A percentile compares a stretch with the other conserved stretches of the same genome.
Conservation (phyloP, 2,329 filamentous ascomycete species). For the Botrytis aclada region DNA sequence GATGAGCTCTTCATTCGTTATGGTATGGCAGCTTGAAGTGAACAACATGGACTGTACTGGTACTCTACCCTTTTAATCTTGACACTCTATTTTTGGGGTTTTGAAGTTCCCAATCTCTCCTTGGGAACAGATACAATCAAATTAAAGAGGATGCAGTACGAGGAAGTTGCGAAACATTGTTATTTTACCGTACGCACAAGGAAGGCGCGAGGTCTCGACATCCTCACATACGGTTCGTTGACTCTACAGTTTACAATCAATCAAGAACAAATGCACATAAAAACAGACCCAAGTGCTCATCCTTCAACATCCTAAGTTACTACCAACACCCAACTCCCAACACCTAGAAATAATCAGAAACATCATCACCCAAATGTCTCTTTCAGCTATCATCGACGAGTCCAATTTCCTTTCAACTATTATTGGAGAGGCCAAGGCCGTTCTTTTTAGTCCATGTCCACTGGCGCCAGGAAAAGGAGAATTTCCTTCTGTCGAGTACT, state of each 20-base stretch:
- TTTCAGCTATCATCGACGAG: neutral
- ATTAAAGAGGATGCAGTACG: neutral
- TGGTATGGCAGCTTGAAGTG: neutral
- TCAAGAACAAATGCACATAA: neutral
- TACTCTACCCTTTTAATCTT: neutral
- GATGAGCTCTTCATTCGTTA: neutral
- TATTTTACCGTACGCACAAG: too few relatives aligned
- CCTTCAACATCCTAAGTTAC: neutral
- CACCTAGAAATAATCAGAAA: neutral
- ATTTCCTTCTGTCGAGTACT: slow-evolving; percentile 7
- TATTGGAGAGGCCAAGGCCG: neutral
- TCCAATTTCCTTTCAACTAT: neutral
- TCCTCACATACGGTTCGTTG: neutral
- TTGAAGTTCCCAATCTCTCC: neutral
- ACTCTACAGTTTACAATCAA: neutral
- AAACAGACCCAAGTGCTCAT: neutral
- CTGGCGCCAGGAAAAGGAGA: neutral
- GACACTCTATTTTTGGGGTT: neutral
- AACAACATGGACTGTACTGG: neutral
- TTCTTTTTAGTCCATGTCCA: neutral
- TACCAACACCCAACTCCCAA: neutral
- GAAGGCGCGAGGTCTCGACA: neutral
- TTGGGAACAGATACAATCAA: neutral
- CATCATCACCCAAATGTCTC: neutral
- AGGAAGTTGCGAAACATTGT: neutral